phyloP scores from a whole-genome alignment of 352 stramenopile genomes.

The Phytophthora podocarpi region DNA sequence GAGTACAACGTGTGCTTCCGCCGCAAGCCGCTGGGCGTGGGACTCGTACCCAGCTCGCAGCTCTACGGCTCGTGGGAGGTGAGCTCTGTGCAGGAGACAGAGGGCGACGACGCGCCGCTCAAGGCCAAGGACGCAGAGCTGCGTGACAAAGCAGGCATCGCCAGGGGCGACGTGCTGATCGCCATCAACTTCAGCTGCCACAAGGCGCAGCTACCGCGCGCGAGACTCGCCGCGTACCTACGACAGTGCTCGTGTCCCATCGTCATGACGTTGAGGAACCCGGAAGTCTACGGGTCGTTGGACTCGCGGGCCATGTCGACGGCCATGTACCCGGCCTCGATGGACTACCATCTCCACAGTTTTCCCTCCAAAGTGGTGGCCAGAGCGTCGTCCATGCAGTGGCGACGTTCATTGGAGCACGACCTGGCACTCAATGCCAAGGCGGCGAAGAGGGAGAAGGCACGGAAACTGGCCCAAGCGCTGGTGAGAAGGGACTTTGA shows the following conservation, averaged over 20 bases:
- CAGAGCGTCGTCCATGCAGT: constrained; percentile 69
- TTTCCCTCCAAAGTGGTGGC: constrained; percentile 46
- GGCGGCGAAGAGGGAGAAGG: constrained; percentile 16
- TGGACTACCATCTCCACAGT: constrained; percentile 51
- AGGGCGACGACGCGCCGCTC: constrained; percentile 6
- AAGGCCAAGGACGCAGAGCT: constrained; percentile 8
- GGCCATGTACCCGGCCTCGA: constrained; percentile 74
- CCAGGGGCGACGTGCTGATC: constrained; percentile 64
- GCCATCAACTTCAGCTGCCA: constrained; percentile 63
- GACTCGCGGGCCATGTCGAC: constrained; percentile 70
- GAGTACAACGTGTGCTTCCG: constrained; percentile 76
- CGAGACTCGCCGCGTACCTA: constrained; percentile 50
- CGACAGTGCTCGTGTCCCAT: constrained; percentile 53
- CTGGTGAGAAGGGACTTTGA: constrained; percentile 29
- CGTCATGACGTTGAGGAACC: constrained; percentile 70
- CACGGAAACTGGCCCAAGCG: constrained; percentile 31
- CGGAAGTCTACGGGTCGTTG: constrained; percentile 58
- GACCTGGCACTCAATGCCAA: constrained; percentile 53
- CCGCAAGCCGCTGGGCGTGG: constrained; percentile 69
- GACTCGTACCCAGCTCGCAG: constrained; percentile 79
- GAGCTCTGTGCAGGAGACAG: constrained; percentile 44
- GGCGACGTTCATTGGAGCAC: constrained; percentile 61
- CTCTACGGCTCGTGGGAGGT: constrained; percentile 84
- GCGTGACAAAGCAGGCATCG: constrained; percentile 29
- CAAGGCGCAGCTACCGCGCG: constrained; percentile 54